These are phyloP conservation scores for Penicillium occitanis DNA, from an alignment of 2,329 filamentous ascomycete species.

Conservation along the genomic window DNA sequence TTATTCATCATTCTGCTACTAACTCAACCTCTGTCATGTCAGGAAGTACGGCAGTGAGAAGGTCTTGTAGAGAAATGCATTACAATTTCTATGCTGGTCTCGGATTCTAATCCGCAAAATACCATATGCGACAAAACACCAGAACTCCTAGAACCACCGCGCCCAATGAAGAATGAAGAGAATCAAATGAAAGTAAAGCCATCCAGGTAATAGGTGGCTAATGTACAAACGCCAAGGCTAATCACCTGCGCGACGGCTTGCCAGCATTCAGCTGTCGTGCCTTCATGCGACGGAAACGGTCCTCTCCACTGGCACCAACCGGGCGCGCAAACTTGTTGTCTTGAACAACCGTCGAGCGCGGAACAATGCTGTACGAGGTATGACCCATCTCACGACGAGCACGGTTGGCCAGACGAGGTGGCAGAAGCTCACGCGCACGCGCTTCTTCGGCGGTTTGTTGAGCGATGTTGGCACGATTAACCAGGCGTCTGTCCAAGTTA, in stretches of 20 bases:
- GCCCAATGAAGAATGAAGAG: conserved; percentile 8
- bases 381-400: conserved; percentile 60
- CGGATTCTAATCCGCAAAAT: neutral
- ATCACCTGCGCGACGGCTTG: conserved; percentile 42
- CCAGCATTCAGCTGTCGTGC: conserved; percentile 46
- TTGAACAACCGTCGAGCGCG: conserved; percentile 54
- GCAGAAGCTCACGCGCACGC: conserved; percentile 54
- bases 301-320: conserved; percentile 49
- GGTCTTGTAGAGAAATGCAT: neutral
- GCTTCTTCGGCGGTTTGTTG: conserved; percentile 49
- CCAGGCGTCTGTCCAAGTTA: conserved; percentile 36
- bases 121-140: conserved; percentile 9
- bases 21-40: no score
- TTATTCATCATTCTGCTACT: neutral
- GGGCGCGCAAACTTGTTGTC: conserved; percentile 49
- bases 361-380: conserved; percentile 62
- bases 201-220: neutral
- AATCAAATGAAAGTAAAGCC: neutral
- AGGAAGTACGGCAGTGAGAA: neutral
- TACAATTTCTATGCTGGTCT: conserved; percentile 11
- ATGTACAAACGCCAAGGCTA: neutral
- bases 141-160: conserved; percentile 15
- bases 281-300: conserved; percentile 51
- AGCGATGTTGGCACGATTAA: conserved; percentile 31
- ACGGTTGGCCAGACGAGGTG: conserved; percentile 56